Percentiles rank a stretch among this genome's conserved stretches.
Conservation (phyloP, 441 rosid genomes). For the Theobroma grandiflorum region DNA sequence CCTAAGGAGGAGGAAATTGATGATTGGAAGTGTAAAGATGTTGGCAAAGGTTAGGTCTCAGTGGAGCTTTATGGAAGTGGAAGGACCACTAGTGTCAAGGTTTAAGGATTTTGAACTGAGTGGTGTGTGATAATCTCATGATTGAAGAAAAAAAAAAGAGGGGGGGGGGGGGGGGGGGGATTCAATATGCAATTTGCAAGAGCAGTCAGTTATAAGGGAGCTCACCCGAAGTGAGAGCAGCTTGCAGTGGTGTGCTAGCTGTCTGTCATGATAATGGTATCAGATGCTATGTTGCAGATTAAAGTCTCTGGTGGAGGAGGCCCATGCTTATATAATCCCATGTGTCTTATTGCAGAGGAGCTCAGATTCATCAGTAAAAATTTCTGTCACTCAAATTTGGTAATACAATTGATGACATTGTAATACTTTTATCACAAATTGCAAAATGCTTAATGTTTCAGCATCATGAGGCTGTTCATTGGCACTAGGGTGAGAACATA, state of each 20-base stretch:
- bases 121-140: not conserved
- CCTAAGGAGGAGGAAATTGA: not conserved
- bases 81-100: not conserved
- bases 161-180: no score
- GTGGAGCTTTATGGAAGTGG: conserved; percentile 22
- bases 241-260: not conserved
- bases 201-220: not conserved
- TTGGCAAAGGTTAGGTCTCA: not conserved
- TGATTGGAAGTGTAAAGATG: not conserved
- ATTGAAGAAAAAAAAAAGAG: not conserved
- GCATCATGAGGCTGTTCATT: not conserved
- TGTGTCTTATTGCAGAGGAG: not conserved
- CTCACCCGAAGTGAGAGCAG: not conserved
- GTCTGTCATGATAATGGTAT: not conserved
- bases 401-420: not conserved
- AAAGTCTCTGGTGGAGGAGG: not conserved
- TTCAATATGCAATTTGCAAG: not conserved
- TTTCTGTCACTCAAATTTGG: not conserved
- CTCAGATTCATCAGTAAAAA: not conserved
- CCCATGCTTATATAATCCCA: not conserved
- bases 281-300: not conserved
- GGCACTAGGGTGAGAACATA: not conserved
- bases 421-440: not conserved
- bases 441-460: not conserved
- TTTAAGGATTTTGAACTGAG: not conserved